A percentile compares a stretch with the other conserved stretches of the same genome.
These are phyloP conservation scores for Talaromyces ruber DNA, from an alignment of 495 filamentous ascomycete species.

Conservation along the genomic window DNA sequence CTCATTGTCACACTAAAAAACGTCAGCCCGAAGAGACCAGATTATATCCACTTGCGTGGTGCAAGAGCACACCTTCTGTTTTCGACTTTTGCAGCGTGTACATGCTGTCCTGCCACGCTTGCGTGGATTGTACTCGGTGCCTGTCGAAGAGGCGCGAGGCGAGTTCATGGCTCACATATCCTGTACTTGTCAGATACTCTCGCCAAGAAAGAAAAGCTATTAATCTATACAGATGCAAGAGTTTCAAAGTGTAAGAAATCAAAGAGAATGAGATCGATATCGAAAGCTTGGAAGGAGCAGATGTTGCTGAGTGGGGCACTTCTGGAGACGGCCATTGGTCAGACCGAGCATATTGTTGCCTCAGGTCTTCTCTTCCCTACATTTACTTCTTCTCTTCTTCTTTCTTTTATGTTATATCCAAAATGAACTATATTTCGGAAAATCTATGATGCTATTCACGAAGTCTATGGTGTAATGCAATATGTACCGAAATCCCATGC, in stretches of 20 bases:
- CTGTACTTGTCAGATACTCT: not conserved
- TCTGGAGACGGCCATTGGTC: not conserved
- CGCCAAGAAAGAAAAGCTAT: not conserved
- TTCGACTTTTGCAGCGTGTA: slow-evolving; percentile 42
- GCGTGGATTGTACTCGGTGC: slow-evolving; percentile 30
- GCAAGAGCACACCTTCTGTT: slow-evolving; percentile 31
- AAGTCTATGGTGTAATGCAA: not conserved
- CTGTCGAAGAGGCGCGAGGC: not conserved
- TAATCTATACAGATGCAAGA: not conserved
- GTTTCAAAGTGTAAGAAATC: not conserved
- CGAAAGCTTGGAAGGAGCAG: not conserved
- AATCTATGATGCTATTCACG: not conserved
- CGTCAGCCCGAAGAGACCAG: not conserved
- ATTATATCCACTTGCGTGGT: not conserved
- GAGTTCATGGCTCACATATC: not conserved
- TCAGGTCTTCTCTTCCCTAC: not conserved
- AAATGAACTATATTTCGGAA: not conserved
- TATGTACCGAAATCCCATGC: not conserved
- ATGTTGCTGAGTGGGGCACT: not conserved
- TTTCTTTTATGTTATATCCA: not conserved
- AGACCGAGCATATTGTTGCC: not conserved
- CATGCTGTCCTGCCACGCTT: slow-evolving; percentile 45
- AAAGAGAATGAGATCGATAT: not conserved
- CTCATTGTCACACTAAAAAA: slow-evolving; percentile 32
- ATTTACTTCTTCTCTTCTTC: not conserved